Base-by-base conservation (phyloP, 75 land plant genomes). In the Isoetes taiwanensis region DNA sequence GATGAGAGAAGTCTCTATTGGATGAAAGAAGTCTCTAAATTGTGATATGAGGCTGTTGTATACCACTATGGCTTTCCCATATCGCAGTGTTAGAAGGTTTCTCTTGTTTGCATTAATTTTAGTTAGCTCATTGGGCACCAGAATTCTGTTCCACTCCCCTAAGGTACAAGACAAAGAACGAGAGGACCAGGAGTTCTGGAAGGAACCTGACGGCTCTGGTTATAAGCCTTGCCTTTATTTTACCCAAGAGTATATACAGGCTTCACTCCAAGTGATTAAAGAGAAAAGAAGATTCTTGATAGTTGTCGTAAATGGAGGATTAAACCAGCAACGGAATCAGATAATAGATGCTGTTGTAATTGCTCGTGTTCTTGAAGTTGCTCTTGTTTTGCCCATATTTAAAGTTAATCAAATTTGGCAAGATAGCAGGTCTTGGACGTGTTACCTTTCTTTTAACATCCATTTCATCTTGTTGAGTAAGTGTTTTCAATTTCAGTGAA, bases 111-210 rank as follows among this genome's bases (percentile, higher is more conserved):
- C n/a, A n/a, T n/a, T n/a, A n/a, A n/a, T n/a, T n/a, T n/a, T n/a
- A n/a, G n/a, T n/a, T n/a, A n/a, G n/a, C n/a, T n/a, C n/a, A n/a
- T n/a, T n/a, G n/a, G n/a, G n/a, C n/a, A n/a, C n/a, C n/a, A n/a
- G n/a, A n/a, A n/a, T n/a, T n/a, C n/a, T n/a, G n/a, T n/a, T n/a
- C n/a, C n/a, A n/a, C n/a, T n/a, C n/a, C n/a, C n/a, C n/a, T n/a
- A n/a, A n/a, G n/a, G n/a, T n/a, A n/a, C n/a, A n/a, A n/a, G n/a
- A 46, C 50, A n/a, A 16, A 46, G 12, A n/a, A 46, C 4, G 50
- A 46, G 50, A 46, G 50, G 50, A n/a, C n/a, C n/a, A n/a, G n/a
- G 50, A 46, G 12, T 46, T 46, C 25, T 46, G 50, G 50, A 5
- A 8, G 50, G 25, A 46, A n/a, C 50, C 50, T 6, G 50, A 46